Evolutionary conservation across 2,329 filamentous ascomycete species (phyloP).

Genomic region (Periconia sp.): DNA sequence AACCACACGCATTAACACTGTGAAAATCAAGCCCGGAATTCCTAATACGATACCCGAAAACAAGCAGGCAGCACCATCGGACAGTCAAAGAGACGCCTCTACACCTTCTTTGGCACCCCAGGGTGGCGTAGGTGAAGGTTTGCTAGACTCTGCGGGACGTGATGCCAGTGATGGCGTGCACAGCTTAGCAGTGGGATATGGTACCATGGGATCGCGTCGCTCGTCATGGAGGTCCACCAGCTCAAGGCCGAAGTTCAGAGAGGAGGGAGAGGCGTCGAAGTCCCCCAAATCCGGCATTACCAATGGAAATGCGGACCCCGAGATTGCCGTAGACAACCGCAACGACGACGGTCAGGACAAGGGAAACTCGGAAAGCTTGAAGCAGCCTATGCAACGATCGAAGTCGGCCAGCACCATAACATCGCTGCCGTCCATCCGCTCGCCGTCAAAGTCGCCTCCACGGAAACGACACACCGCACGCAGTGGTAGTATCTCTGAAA

Average conservation of each 20-base stretch:
- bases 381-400: conserved; percentile 9
- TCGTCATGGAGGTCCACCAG: conserved; percentile 32
- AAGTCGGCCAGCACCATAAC: conserved; percentile 37
- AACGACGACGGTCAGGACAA: conserved; percentile 2
- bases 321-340: conserved; percentile 20
- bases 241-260: conserved; percentile 12
- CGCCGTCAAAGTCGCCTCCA: conserved; percentile 24
- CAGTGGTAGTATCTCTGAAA: conserved; percentile 78
- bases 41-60: conserved; percentile 47
- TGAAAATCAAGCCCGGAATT: conserved; percentile 66
- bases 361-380: conserved; percentile 2
- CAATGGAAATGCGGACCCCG: conserved; percentile 16
- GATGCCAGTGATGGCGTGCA: conserved; percentile 68
- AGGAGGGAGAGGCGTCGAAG: conserved; percentile 15
- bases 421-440: conserved; percentile 29
- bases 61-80: conserved; percentile 26
- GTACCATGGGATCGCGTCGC: conserved; percentile 39
- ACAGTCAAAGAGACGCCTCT: conserved; percentile 12
- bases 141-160: conserved; percentile 56
- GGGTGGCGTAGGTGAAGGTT: conserved; percentile 56
- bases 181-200: conserved; percentile 54
- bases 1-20: conserved; percentile 61
- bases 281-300: conserved; percentile 26
- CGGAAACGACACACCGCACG: conserved; percentile 57
- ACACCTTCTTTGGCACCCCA: conserved; percentile 44